Conservation (phyloP, 345 rosid genomes). For the Zanthoxylum bungeanum region DNA sequence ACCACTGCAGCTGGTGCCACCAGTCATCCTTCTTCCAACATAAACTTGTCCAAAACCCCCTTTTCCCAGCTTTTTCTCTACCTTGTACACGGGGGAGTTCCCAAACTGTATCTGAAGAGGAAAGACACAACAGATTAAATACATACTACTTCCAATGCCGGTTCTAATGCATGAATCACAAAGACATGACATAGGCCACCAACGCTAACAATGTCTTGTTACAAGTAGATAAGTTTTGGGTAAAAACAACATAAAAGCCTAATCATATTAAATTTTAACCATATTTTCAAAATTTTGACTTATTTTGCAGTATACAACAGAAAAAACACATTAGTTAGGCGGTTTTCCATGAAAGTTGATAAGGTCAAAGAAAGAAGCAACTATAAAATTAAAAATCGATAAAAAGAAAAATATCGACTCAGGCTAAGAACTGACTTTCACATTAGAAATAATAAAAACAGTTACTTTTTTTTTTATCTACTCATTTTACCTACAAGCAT, state of each 20-base stretch:
- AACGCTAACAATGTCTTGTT: neutral
- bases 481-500: neutral
- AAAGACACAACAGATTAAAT: neutral
- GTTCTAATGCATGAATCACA: neutral
- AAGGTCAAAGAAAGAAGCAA: neutral
- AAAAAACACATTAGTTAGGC: neutral
- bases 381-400: neutral
- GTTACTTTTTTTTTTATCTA: neutral
- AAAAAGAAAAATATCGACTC: neutral
- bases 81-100: slow-evolving; percentile 51
- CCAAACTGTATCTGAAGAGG: slow-evolving; percentile 51
- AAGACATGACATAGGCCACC: neutral
- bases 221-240: neutral
- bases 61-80: slow-evolving; percentile 64
- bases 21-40: slow-evolving; percentile 55
- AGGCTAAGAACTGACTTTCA: neutral
- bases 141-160: neutral
- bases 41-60: slow-evolving; percentile 80
- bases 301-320: neutral
- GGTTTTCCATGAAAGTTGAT: neutral
- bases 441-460: neutral
- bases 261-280: neutral
- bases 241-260: neutral
- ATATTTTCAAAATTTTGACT: neutral
- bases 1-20: slow-evolving; percentile 29